Base-by-base conservation (phyloP, 441 rosid species). In the Viola pubescens region DNA sequence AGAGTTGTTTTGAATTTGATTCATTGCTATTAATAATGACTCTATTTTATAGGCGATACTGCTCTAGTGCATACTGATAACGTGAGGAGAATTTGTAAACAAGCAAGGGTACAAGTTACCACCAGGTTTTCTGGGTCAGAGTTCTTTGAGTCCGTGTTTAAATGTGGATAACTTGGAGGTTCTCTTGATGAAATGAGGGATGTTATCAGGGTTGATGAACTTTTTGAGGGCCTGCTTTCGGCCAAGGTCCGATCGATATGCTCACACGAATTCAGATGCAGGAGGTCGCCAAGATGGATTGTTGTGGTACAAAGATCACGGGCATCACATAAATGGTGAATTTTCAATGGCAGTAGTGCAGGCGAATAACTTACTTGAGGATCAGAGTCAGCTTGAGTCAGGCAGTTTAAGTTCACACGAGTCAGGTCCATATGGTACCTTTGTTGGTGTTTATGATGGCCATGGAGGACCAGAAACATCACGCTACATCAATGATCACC, bases 281-380 rank as follows among this genome's bases (percentile, higher is more conserved):
- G 78, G 71, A 52, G 95, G 97, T 58, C 92, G 94, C 42, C 94
- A 81, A 66, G 96, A 92, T 37, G 98, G 98, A 34, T 77, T 92
- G 1, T 63, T 89, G 52, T 92, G 98, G 98, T 92, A 78, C 78
- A 81, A 83, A 75, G 98, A 92, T 73, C 62, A 56, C 6, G 98
- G 94, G 50, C 97, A 89, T 16, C 97, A 92, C 74, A 64, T 76
- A 9, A 78, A 37, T 73, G 98, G 98, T 66, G 97, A 92, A 61
- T 92, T 89, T 75, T 92, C 98, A 0, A 92, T 92, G 98, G 97
- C 98, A 4, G 98, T 92, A 26, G 90, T 92, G 48, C 98, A 92
- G 79, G 98, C 97, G 70, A 92, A 89, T 64, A 87, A 76, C 78
- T 82, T 92, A 62, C 96, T 89, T 4, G 98, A 92, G 85, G 98